Evolutionary conservation across 2,329 filamentous ascomycete species (phyloP).

Genomic region (Pestalotiopsis sp.): DNA sequence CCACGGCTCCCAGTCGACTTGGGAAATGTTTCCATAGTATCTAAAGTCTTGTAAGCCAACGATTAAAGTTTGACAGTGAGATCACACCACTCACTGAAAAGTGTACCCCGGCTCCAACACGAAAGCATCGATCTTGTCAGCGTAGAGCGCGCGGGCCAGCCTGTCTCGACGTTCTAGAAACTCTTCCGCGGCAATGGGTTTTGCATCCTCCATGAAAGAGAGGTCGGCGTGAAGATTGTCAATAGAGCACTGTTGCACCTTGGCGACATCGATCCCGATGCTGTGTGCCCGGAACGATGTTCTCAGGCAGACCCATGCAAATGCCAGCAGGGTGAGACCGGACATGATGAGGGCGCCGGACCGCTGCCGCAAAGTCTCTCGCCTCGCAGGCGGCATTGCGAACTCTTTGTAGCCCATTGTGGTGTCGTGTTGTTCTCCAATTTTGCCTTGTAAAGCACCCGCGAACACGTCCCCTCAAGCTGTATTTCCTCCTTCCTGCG

Average conservation of each 20-base stretch:
- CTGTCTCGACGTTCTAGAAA: constrained; percentile 58
- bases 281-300: background rate
- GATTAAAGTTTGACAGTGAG: background rate
- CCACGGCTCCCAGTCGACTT: constrained; percentile 66
- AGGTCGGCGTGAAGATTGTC: constrained; percentile 51
- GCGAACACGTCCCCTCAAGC: background rate
- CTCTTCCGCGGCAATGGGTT: constrained; percentile 51
- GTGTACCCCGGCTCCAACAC: constrained; percentile 67
- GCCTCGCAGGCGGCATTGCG: background rate
- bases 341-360: background rate
- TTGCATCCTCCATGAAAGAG: constrained; percentile 52
- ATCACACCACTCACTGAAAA: constrained; percentile 47
- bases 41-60: constrained; percentile 18
- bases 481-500: background rate
- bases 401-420: background rate
- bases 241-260: constrained; percentile 50
- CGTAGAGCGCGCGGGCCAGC: constrained; percentile 57
- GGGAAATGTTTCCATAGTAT: constrained; percentile 65
- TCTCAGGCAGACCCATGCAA: background rate
- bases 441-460: background rate
- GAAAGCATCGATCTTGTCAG: constrained; percentile 58
- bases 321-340: background rate
- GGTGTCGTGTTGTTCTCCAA: background rate
- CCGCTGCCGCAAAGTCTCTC: background rate
- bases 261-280: constrained; percentile 13